phyloP scores from a whole-genome alignment of 768 basidiomycete genomes.

The Russula griseocarnosa region DNA sequence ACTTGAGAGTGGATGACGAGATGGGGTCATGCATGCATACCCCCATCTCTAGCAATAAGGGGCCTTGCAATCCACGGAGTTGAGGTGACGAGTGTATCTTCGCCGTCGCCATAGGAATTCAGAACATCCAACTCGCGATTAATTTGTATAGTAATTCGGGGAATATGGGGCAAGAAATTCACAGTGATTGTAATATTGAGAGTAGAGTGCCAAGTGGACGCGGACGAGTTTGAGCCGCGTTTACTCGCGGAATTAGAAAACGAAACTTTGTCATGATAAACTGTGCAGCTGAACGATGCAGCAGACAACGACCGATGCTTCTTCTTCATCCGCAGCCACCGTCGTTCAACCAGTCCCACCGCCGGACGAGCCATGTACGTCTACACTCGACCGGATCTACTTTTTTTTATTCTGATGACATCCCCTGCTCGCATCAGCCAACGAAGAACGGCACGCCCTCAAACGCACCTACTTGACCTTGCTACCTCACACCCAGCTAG shows the following conservation, averaged over 20 bases:
- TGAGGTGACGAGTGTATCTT: slow-evolving; percentile 96
- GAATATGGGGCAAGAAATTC: no score
- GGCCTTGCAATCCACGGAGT: slow-evolving; percentile 95
- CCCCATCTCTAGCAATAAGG: slow-evolving; percentile 85
- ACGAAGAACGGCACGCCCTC: slow-evolving; percentile 50
- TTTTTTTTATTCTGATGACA: not conserved
- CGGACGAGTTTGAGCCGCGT: not conserved
- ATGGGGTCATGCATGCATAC: no score
- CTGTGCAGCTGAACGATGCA: slow-evolving; percentile 72
- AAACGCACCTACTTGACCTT: slow-evolving; percentile 69
- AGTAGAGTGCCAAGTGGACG: no score
- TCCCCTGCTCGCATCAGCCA: slow-evolving; percentile 32
- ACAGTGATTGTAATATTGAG: no score
- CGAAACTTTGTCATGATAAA: slow-evolving; percentile 67
- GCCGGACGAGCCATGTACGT: slow-evolving; percentile 26
- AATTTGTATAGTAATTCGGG: slow-evolving; percentile 42
- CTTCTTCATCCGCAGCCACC: slow-evolving; percentile 37
- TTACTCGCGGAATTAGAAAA: slow-evolving; percentile 32
- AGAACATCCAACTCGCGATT: slow-evolving; percentile 68
- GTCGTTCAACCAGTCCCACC: slow-evolving; percentile 29
- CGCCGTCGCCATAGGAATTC: slow-evolving; percentile 98
- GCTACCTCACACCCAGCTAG: slow-evolving; percentile 64
- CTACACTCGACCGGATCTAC: no score
- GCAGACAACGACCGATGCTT: slow-evolving; percentile 39
- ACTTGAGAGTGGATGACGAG: no score